These are phyloP conservation scores for Orbilia blumenaviensis DNA, from an alignment of 2,329 filamentous ascomycete genomes.

Conservation along the genomic window DNA sequence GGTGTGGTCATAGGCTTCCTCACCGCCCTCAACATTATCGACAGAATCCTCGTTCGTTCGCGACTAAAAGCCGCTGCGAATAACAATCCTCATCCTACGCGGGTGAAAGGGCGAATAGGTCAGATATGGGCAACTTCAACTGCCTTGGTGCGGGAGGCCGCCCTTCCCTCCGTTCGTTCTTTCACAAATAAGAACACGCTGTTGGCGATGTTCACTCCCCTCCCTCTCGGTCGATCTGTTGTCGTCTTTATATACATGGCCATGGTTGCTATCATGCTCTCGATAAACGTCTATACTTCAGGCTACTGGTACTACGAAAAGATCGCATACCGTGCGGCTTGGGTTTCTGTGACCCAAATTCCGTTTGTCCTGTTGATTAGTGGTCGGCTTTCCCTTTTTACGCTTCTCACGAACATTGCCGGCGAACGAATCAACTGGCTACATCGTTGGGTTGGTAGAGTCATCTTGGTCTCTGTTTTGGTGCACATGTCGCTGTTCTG, in stretches of 20 bases:
- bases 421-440: conserved; percentile 78
- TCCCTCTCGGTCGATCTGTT: conserved; percentile 68
- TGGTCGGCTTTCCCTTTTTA: conserved; percentile 70
- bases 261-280: conserved; percentile 61
- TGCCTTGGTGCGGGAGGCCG: conserved; percentile 67
- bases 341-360: conserved; percentile 72
- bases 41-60: conserved; percentile 33
- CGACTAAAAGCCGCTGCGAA: conserved; percentile 38
- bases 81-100: conserved; percentile 63
- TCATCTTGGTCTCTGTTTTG: conserved; percentile 73
- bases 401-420: conserved; percentile 70
- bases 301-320: conserved; percentile 72
- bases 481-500: conserved; percentile 77
- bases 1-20: conserved; percentile 43
- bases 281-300: conserved; percentile 63
- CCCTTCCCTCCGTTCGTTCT: conserved; percentile 68
- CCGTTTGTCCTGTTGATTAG: conserved; percentile 72
- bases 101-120: conserved; percentile 63
- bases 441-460: conserved; percentile 76
- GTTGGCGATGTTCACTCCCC: conserved; percentile 69
- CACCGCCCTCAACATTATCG: conserved; percentile 37
- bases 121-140: conserved; percentile 70
- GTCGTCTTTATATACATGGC: conserved; percentile 69
- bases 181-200: conserved; percentile 60
- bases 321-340: conserved; percentile 74